Evolutionary conservation across 2,329 filamentous ascomycete species (phyloP), one percentile per base, ranked within the genome.

Genomic region (Talaromyces sp.): DNA sequence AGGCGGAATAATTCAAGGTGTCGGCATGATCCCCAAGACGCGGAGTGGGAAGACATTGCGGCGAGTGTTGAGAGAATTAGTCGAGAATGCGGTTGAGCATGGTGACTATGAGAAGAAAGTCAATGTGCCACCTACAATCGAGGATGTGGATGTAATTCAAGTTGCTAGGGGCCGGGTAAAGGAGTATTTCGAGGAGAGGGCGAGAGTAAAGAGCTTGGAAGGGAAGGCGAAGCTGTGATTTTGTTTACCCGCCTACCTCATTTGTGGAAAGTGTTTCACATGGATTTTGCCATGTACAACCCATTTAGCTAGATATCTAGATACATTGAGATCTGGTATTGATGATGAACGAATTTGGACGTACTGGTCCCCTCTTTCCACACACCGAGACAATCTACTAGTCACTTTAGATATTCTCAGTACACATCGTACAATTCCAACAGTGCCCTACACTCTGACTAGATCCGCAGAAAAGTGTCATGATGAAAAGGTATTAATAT

Each of bases 21-120:
- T 87, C 69, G 89, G 89, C 16, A 93, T 96, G 84, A 97, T 97
- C 61, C 93, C 94, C 6, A 93, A 93, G 81, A 97, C 94, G 16
- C 81, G 93, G 33, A 92, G 89, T n/a, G 94, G 94, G 33, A 98
- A 97, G 84, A 97, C 92, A 4, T 77, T 97, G 66, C 83, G 93
- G 3, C 83, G 93, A 27, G 92, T 96, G 37, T 78, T 97, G 75
- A 84, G 91, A 37, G 91, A 96, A 78, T 79, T 97, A 69, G 79
- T 96, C 16, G 93, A 97, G 80, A 92, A 96, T 73, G 92, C 87
- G 0, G 64, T 58, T 2, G 87, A 89, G 5, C 84, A 89, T 66
- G 89, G 89, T 70, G 88, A 89, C 16, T 90, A 90, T 70, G 88
- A 89, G 16, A 90, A 87, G 74, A 81, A 85, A 57, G 89, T 97